A percentile compares a stretch with the other conserved stretches of the same genome.
phyloP scores from a whole-genome alignment of 805 yeast genomes.

The Huiozyma sinensis region DNA sequence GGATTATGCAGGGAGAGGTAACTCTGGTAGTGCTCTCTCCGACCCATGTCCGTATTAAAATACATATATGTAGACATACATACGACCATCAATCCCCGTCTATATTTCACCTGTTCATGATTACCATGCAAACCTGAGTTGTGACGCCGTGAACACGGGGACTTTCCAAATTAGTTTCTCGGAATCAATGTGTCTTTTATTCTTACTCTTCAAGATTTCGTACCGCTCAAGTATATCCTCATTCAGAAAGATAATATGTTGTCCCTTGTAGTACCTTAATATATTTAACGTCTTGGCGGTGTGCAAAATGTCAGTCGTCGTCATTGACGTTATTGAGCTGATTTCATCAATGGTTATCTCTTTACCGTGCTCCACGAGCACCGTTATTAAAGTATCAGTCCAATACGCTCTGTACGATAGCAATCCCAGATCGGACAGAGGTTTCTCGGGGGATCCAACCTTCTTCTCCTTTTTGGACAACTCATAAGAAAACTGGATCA shows the following conservation, averaged over 20 bases:
- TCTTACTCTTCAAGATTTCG: conserved; percentile 58
- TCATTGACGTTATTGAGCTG: conserved; percentile 79
- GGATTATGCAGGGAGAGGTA: too few relatives aligned
- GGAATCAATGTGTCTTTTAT: conserved; percentile 68
- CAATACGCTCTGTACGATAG: conserved; percentile 91
- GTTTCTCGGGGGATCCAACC: conserved; percentile 95
- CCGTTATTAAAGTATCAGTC: conserved; percentile 78
- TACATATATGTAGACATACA: neutral
- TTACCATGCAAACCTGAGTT: conserved; percentile 90
- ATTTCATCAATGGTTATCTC: conserved; percentile 86
- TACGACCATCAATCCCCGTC: too few relatives aligned
- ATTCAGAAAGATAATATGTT: conserved; percentile 78
- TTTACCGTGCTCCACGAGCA: conserved; percentile 53
- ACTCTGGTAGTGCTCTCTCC: too few relatives aligned
- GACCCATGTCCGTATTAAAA: neutral
- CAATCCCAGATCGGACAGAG: conserved; percentile 87
- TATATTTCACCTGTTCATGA: neutral
- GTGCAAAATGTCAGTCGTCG: conserved; percentile 89
- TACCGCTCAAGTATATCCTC: conserved; percentile 72
- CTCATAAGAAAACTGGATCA: conserved; percentile 90
- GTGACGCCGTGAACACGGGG: conserved; percentile 89
- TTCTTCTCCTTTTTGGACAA: conserved; percentile 80
- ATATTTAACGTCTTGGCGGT: conserved; percentile 87
- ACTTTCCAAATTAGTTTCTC: conserved; percentile 79
- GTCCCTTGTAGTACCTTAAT: conserved; percentile 88